Conservation (phyloP, 169 alveolate species). For the Eimeria zaria region DNA sequence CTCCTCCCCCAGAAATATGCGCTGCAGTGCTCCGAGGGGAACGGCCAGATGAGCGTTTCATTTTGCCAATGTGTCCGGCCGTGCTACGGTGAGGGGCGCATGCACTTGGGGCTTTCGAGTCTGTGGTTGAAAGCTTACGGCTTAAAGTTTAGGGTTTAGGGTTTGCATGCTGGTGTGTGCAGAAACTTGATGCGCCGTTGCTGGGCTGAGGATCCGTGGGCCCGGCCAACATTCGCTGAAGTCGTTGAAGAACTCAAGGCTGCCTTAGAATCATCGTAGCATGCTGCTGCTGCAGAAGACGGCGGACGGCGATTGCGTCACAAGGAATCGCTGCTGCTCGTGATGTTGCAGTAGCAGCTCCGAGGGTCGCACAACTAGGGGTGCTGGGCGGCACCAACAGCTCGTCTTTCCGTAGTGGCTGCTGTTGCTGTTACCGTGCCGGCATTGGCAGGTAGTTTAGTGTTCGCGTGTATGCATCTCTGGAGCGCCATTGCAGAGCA, state of each 20-base stretch:
- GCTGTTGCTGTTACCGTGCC: background rate
- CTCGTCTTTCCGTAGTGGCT: background rate
- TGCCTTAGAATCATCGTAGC: slow-evolving; percentile 12
- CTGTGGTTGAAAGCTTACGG: background rate
- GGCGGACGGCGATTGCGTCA: background rate
- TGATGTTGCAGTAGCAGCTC: slow-evolving; percentile 3
- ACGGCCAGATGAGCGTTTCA: slow-evolving; percentile 85
- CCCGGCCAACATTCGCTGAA: slow-evolving; percentile 73
- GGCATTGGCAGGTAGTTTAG: background rate
- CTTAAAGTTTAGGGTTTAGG: background rate
- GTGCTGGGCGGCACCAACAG: background rate
- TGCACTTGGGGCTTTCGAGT: background rate
- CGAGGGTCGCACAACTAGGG: background rate
- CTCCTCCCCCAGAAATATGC: slow-evolving; percentile 68
- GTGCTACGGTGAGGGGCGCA: slow-evolving; percentile 39
- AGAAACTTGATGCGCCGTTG: slow-evolving; percentile 70
- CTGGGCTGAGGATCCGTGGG: slow-evolving; percentile 69
- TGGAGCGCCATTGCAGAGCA: background rate
- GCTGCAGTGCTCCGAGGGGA: slow-evolving; percentile 77
- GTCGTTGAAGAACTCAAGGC: slow-evolving; percentile 66
- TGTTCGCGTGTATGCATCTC: background rate
- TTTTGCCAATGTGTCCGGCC: slow-evolving; percentile 89
- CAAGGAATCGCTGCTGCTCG: background rate
- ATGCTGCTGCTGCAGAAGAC: background rate
- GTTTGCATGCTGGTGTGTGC: background rate